A percentile compares a stretch with the other conserved stretches of the same genome.
Conservation (phyloP, 1,284 basidiomycete genomes). For the Trametes sp. region DNA sequence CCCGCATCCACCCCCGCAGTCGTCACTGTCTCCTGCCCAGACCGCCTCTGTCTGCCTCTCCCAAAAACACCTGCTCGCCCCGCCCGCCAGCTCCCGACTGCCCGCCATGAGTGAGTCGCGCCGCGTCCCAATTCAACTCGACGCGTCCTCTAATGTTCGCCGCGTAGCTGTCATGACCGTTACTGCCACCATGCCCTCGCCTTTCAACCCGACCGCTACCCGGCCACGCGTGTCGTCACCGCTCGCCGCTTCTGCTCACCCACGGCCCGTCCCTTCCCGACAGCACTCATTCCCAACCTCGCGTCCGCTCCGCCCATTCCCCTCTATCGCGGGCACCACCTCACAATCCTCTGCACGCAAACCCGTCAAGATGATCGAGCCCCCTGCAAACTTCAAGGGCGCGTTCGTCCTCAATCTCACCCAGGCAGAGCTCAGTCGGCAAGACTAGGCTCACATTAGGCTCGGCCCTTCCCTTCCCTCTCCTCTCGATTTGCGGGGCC, state of each 20-base stretch:
- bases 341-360: conserved; percentile 44
- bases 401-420: conserved; percentile 80
- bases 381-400: conserved; percentile 71
- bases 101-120: conserved; percentile 34
- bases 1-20: conserved; percentile 9
- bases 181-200: conserved; percentile 36
- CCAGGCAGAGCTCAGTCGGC: conserved; percentile 79
- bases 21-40: neutral
- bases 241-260: conserved; percentile 53
- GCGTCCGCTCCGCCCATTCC: conserved; percentile 77
- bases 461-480: conserved; percentile 7
- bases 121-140: neutral
- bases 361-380: conserved; percentile 75
- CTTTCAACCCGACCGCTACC: conserved; percentile 32
- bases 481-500: conserved; percentile 6
- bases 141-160: conserved; percentile 7
- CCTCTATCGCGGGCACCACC: conserved; percentile 56
- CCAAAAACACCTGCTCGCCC: conserved; percentile 2
- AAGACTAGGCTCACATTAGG: conserved; percentile 53
- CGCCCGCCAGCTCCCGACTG: neutral
- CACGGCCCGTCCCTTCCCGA: conserved; percentile 35
- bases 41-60: neutral
- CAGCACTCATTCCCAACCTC: conserved; percentile 63
- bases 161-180: conserved; percentile 43
- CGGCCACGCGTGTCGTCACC: conserved; percentile 62